Evolutionary conservation across 2,329 filamentous ascomycete species (phyloP), one percentile per base, ranked within the genome.

Genomic region (Cladosporium sp.): DNA sequence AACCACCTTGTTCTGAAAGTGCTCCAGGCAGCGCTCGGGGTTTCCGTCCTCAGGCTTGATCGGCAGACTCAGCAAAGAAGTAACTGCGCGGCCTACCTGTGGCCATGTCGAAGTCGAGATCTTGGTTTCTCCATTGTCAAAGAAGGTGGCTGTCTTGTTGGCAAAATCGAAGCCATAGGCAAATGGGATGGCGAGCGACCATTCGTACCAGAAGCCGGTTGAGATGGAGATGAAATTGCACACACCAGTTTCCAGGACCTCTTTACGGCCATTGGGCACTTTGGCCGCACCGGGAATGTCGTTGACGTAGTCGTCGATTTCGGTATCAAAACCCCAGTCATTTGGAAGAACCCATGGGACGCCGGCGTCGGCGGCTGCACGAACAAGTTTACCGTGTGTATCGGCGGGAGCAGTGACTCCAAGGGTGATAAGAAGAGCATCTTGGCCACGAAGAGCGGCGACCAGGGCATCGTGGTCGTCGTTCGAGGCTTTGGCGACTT

Each of bases 21-120:
- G 55, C 7, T 68, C 69, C 7, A 82, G 50, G 7, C 70, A 69
- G 2, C 63, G 58, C 7, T 66, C 63, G 6, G 56, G 59, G 30
- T 72, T 69, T 1, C 61, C 61, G 45, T 64, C 67, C 1, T 72
- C 66, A 0, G 76, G 74, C 32, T 55, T 49, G 38, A 62, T 57
- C 0, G 59, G 58, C 20, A 72, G 53, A 9, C 60, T 61, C 25
- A 72, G 48, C 7, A 72, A 49, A 15, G 58, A 66, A 1, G 79
- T 79, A 11, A 83, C 69, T 0, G 78, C 80, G 55, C 71, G 61
- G 54, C 74, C 74, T 57, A 75, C 68, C 66, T 85, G 82, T 5
- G 68, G 57, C 73, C 78, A 81, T 0, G 84, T 86, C 11, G 76
- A 79, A 0, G 70, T 77, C 53, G 76, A 79, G 58, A 84, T 78